These are phyloP conservation scores for Abelmoschus esculentus DNA, from an alignment of 345 rosid genomes.

Conservation along the genomic window DNA sequence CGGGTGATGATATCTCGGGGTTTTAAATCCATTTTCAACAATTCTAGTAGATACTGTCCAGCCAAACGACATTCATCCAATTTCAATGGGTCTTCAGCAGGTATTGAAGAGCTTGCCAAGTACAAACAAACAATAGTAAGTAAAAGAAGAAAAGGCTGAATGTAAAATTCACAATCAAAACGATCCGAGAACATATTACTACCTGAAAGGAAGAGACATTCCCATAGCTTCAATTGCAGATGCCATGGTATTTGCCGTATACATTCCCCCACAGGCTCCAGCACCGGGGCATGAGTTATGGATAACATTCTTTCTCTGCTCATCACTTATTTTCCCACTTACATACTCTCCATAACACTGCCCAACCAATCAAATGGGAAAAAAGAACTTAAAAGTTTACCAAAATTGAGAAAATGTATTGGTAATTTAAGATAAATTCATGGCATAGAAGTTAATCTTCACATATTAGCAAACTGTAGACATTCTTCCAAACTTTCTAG, in stretches of 20 bases:
- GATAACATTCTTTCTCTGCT: conserved; percentile 63
- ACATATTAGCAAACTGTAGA: neutral
- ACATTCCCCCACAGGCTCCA: conserved; percentile 99
- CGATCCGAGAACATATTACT: conserved; percentile 7
- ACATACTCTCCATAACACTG: conserved; percentile 92
- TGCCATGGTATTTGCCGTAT: conserved; percentile 99
- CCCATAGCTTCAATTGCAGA: conserved; percentile 99
- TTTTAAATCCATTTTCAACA: conserved; percentile 84
- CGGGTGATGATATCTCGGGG: conserved; percentile 84
- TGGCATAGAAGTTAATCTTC: neutral
- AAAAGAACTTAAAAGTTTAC: neutral
- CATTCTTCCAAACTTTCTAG: neutral
- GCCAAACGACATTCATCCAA: conserved; percentile 91
- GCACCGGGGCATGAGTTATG: conserved; percentile 93
- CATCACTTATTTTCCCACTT: conserved; percentile 75
- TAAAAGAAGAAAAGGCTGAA: neutral
- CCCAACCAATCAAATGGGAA: conserved; percentile 1
- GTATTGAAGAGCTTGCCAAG: conserved; percentile 76
- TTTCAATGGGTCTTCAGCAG: conserved; percentile 90
- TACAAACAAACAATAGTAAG: conserved; percentile 13
- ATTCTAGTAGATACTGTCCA: conserved; percentile 80
- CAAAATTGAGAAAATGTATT: neutral
- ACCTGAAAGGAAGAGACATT: conserved; percentile 99
- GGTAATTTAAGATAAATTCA: neutral
- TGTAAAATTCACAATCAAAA: neutral